Evolutionary conservation across 106 monocot species (phyloP).

Genomic region (Allium fistulosum): DNA sequence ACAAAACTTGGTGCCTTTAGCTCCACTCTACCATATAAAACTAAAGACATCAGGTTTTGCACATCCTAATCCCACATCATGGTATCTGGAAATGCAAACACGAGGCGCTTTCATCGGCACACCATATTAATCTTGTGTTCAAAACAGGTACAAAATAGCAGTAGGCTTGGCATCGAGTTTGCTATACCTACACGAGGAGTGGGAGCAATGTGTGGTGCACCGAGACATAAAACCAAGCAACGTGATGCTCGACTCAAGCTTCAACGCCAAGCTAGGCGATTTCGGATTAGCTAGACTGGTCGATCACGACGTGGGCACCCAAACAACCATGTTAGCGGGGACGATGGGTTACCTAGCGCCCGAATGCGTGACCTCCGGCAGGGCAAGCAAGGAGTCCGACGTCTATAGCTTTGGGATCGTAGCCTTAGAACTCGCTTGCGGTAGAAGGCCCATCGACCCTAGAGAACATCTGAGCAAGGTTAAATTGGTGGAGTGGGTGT

Average conservation of each 20-base stretch:
- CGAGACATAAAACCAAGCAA: constrained; percentile 19
- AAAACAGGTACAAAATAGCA: constrained; percentile 4
- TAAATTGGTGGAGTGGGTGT: constrained; percentile 13
- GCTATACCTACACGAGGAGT: constrained; percentile 23
- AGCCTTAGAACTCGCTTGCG: constrained; percentile 17
- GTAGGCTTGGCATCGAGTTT: constrained; percentile 12
- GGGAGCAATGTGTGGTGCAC: constrained; percentile 24
- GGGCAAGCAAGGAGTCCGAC: constrained; percentile 18
- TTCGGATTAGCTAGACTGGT: constrained; percentile 19
- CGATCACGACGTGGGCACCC: constrained; percentile 9
- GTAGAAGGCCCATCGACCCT: constrained; percentile 5
- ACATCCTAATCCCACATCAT: no score
- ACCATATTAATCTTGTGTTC: no score
- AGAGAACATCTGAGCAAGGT: neutral
- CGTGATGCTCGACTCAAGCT: constrained; percentile 20
- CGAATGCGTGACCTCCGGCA: constrained; percentile 7
- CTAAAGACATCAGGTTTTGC: no score
- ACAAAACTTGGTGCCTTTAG: no score
- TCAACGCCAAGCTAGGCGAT: constrained; percentile 23
- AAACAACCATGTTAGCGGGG: constrained; percentile 14
- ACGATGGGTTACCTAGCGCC: constrained; percentile 26
- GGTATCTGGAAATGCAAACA: no score
- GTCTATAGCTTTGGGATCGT: constrained; percentile 23
- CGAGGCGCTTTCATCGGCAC: no score
- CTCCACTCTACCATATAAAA: no score